phyloP scores from a whole-genome alignment of 768 basidiomycete genomes.

The Leucocoprinus leucothites region DNA sequence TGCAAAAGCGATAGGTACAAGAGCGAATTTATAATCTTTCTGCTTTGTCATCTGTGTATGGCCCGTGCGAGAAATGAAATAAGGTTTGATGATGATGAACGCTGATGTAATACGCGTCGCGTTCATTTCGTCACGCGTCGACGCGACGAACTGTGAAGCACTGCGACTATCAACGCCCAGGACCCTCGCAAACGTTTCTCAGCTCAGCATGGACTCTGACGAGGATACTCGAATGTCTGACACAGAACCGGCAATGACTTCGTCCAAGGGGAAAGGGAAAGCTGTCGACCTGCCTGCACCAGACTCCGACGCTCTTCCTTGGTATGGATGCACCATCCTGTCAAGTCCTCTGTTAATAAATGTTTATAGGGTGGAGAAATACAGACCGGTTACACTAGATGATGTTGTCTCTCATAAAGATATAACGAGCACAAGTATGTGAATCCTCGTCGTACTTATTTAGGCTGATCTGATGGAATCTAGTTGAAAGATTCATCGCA shows the following conservation, averaged over 20 bases:
- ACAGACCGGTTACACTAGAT: conserved; percentile 84
- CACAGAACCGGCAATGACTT: conserved; percentile 31
- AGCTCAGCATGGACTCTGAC: conserved; percentile 51
- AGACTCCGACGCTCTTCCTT: conserved; percentile 75
- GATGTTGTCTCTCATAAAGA: conserved; percentile 98
- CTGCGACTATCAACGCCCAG: too few relatives aligned
- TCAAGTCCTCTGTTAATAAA: conserved; percentile 11
- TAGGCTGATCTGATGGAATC: conserved; percentile 11
- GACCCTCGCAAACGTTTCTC: too few relatives aligned
- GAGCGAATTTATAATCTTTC: conserved; percentile 19
- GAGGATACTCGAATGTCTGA: conserved; percentile 53
- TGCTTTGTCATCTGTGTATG: conserved; percentile 43
- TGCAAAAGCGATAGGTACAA: conserved; percentile 18
- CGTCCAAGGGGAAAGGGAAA: conserved; percentile 73
- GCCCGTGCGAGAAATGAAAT: conserved; percentile 33
- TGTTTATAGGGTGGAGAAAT: conserved; percentile 91
- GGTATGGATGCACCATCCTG: conserved; percentile 45
- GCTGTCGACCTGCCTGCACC: conserved; percentile 40
- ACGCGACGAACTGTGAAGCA: conserved; percentile 10
- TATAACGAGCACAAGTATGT: conserved; percentile 86
- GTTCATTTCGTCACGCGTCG: conserved; percentile 17
- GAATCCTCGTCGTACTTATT: not conserved
- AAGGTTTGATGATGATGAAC: conserved; percentile 25
- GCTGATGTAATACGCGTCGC: conserved; percentile 15
- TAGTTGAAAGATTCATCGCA: conserved; percentile 96